Percentiles rank a stretch among this genome's conserved stretches.
Conservation (phyloP, 768 basidiomycete genomes). For the Ephemerocybe angulata region DNA sequence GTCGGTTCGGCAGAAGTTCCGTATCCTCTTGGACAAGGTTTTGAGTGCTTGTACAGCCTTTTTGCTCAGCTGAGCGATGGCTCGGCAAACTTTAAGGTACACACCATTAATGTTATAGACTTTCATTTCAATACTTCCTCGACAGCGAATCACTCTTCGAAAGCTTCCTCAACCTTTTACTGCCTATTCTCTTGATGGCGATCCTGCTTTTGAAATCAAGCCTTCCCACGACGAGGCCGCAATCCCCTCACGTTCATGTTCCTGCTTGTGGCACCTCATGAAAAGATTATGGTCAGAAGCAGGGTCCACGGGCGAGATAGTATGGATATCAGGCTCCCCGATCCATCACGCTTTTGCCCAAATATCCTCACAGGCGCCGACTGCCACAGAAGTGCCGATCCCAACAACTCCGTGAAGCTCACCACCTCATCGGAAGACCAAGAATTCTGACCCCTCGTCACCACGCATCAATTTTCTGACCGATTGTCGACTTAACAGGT, state of each 20-base stretch:
- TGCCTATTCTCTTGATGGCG: background rate
- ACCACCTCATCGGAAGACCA: conserved; percentile 1
- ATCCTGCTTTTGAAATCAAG: background rate
- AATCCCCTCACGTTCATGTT: background rate
- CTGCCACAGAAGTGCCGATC: background rate
- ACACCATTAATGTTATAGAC: conserved; percentile 3
- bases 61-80: background rate
- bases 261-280: background rate
- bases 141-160: conserved; percentile 5
- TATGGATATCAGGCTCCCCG: too few relatives aligned
- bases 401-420: conserved; percentile 4
- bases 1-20: background rate
- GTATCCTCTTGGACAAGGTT: background rate
- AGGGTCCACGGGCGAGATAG: background rate
- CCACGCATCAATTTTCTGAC: background rate
- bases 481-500: background rate
- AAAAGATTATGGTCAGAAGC: too few relatives aligned
- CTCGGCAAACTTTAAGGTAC: conserved; percentile 3
- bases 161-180: background rate
- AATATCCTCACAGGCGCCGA: background rate
- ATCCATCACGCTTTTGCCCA: too few relatives aligned
- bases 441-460: background rate
- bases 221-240: conserved; percentile 4
- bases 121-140: conserved; percentile 1
- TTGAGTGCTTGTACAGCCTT: background rate